Base-by-base conservation (phyloP, 2,329 filamentous ascomycete genomes). In the Leptosphaerulina australis region DNA sequence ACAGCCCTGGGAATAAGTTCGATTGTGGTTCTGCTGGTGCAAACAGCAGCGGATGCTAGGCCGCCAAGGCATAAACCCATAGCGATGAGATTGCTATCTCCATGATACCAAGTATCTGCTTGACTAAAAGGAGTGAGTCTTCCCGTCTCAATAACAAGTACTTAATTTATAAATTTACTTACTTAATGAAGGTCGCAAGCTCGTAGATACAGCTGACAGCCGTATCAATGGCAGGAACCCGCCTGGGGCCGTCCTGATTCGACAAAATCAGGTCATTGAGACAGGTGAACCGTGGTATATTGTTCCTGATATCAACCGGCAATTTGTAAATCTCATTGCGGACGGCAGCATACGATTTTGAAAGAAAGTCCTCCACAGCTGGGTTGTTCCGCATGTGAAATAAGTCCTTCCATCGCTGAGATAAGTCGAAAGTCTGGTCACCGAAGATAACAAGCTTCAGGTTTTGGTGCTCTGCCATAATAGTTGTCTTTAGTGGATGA, bases 1-100 rank as follows among this genome's bases (percentile, higher is more conserved):
- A 73, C 58, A 21, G 67, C 70, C 14, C 60, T 28, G 4, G 65
- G 60, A 18, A 71, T 54, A 7, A 73, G 59, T n/a, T 68, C 61
- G 7, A 59, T 44, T 3, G 61, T 48, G 29, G 44, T 64, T n/a
- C 54, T 51, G 43, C 63, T 65, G 41, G 59, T 65, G 34, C 64
- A 58, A 31, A 71, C 31, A 15, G 52, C 52, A 11, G 52, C 41
- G 14, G 47, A 41, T 3, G 52, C 41, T 5, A 52, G n/a, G 5
- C 8, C 12, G 5, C 31, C 31, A 3, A 18, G 20, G 31, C 31
- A 35, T 11, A 35, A 17, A 5, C 31, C 31, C 20, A 21, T 18
- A 20, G 22, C 15, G 11, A 34, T 18, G 17, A 17, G 7, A 18
- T 34, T 15, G 17, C 9, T 18, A 17, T n/a, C 14, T 8, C 20